Evolutionary conservation across 208 protist genomes (phyloP).

Genomic region (Wallacemonas sp.): DNA sequence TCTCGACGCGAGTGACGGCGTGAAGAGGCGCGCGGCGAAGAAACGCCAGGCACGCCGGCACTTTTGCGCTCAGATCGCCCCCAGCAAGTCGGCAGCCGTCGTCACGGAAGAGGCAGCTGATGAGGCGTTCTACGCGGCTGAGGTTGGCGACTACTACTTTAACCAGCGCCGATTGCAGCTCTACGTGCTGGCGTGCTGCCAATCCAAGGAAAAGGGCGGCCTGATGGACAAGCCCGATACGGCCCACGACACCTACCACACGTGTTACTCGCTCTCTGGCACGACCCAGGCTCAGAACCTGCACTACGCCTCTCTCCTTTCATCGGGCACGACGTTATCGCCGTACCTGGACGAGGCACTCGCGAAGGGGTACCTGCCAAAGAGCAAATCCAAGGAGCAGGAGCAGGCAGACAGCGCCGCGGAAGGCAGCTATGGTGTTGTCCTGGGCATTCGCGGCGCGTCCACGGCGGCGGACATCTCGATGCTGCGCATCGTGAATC

Average conservation of each 20-base stretch:
- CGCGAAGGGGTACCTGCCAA: constrained; percentile 48
- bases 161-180: constrained; percentile 77
- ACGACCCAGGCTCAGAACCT: constrained; percentile 79
- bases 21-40: background rate
- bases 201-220: constrained; percentile 60
- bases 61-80: background rate
- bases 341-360: constrained; percentile 39
- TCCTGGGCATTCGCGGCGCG: constrained; percentile 28
- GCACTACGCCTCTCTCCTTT: constrained; percentile 45
- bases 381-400: constrained; percentile 4
- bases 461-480: constrained; percentile 24
- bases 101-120: background rate
- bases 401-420: background rate
- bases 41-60: background rate
- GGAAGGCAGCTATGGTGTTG: constrained; percentile 39
- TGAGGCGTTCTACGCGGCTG: constrained; percentile 35
- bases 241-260: constrained; percentile 87
- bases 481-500: constrained; percentile 53
- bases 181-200: constrained; percentile 83
- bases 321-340: background rate
- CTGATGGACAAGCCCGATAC: constrained; percentile 86
- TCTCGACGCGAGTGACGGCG: background rate
- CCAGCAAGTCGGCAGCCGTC: background rate
- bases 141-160: constrained; percentile 70
- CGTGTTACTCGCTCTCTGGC: constrained; percentile 89